Percentiles rank a stretch among this genome's conserved stretches.
Evolutionary conservation across 2,329 filamentous ascomycete species (phyloP).

Genomic region (Xylariaceae sp.): DNA sequence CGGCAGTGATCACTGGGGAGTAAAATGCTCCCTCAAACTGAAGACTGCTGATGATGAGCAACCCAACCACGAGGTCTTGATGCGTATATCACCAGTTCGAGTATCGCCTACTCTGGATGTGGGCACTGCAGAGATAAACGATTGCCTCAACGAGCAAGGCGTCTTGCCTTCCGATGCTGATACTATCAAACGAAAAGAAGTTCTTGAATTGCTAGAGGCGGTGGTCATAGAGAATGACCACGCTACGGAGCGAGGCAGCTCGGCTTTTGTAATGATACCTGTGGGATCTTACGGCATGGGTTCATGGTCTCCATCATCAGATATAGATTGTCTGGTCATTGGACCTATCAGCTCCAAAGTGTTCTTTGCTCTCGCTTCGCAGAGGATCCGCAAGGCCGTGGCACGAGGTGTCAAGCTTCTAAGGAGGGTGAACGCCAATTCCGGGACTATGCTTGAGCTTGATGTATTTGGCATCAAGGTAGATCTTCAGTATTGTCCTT

Average conservation of each 20-base stretch:
- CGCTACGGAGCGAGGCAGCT: slow-evolving; percentile 22
- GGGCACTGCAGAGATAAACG: slow-evolving; percentile 35
- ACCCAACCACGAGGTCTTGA: slow-evolving; percentile 19
- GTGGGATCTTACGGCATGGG: slow-evolving; percentile 66
- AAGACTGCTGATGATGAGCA: slow-evolving; percentile 8
- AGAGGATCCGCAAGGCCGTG: slow-evolving; percentile 50
- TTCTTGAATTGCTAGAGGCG: slow-evolving; percentile 44
- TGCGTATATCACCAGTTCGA: slow-evolving; percentile 34
- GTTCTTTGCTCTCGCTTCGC: slow-evolving; percentile 59
- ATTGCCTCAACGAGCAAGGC: slow-evolving; percentile 35
- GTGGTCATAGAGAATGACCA: slow-evolving; percentile 37
- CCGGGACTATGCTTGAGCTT: slow-evolving; percentile 64
- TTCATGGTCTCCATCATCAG: slow-evolving; percentile 59
- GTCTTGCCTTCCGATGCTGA: slow-evolving; percentile 50
- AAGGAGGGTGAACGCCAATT: slow-evolving; percentile 55
- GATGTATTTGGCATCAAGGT: slow-evolving; percentile 56
- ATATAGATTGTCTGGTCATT: slow-evolving; percentile 65
- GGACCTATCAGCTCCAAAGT: slow-evolving; percentile 58
- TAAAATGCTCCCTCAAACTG: slow-evolving; percentile 43
- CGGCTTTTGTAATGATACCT: slow-evolving; percentile 52
- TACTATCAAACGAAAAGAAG: slow-evolving; percentile 37
- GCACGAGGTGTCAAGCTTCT: slow-evolving; percentile 47
- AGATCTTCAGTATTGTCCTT: slow-evolving; percentile 66
- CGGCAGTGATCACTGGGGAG: slow-evolving; percentile 59
- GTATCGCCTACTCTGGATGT: slow-evolving; percentile 33